phyloP scores from a whole-genome alignment of 352 stramenopile genomes.

The Pythium aphanidermatum region DNA sequence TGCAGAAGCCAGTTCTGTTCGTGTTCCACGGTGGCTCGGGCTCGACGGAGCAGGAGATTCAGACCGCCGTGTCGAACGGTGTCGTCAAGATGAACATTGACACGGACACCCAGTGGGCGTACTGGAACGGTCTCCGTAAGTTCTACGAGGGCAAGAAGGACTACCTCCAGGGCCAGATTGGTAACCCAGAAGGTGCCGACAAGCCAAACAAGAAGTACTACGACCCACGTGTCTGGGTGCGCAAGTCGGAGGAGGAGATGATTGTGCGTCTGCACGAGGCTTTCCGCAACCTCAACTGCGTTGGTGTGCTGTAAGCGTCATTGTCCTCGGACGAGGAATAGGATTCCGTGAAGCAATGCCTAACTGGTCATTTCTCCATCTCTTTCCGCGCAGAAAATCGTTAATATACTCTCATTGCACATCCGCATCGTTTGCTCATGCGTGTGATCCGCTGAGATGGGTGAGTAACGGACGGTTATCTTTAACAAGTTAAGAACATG shows the following conservation, averaged over 20 bases:
- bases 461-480: too few relatives aligned
- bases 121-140: constrained; percentile 97
- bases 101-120: constrained; percentile 99
- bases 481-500: too few relatives aligned
- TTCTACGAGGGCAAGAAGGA: constrained; percentile 97
- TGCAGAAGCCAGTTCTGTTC: constrained; percentile 97
- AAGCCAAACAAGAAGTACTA: constrained; percentile 99
- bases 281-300: constrained; percentile 89
- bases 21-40: constrained; percentile 99
- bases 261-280: constrained; percentile 86
- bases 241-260: constrained; percentile 96
- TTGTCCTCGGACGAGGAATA: too few relatives aligned
- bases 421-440: too few relatives aligned
- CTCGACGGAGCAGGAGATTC: constrained; percentile 95
- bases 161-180: constrained; percentile 97
- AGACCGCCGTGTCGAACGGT: constrained; percentile 93
- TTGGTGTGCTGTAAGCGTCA: constrained; percentile 58
- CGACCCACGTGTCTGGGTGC: constrained; percentile 96
- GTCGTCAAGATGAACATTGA: constrained; percentile 99
- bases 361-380: too few relatives aligned
- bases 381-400: too few relatives aligned
- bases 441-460: too few relatives aligned
- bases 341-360: too few relatives aligned
- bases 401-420: too few relatives aligned
- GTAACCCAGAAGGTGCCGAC: constrained; percentile 95